A percentile compares a stretch with the other conserved stretches of the same genome.
Conservation (phyloP, 805 yeast species). For the Pichia nakasei region DNA sequence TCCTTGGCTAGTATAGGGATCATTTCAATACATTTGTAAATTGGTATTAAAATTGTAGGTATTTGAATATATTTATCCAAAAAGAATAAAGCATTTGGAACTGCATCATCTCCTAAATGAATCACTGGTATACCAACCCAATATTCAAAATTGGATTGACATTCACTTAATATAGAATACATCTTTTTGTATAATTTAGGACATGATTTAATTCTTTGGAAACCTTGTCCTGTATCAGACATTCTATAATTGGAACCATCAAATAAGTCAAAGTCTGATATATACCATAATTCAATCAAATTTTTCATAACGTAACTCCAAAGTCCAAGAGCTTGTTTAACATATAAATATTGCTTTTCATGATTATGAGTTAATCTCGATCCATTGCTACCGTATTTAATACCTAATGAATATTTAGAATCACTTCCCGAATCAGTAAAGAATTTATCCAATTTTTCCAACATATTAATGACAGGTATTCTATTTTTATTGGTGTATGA, state of each 20-base stretch:
- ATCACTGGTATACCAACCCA: conserved; percentile 82
- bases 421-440: conserved; percentile 27
- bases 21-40: conserved; percentile 47
- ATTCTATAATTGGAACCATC: conserved; percentile 47
- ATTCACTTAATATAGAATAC: conserved; percentile 59
- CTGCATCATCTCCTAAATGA: conserved; percentile 76
- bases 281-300: conserved; percentile 68
- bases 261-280: conserved; percentile 66
- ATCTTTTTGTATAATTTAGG: conserved; percentile 61
- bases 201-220: conserved; percentile 67
- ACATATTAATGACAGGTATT: conserved; percentile 56
- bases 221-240: conserved; percentile 72
- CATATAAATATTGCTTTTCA: conserved; percentile 63
- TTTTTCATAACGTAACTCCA: conserved; percentile 77
- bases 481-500: conserved; percentile 63
- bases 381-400: conserved; percentile 57
- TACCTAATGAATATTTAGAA: conserved; percentile 42
- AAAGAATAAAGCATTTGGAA: conserved; percentile 74
- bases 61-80: conserved; percentile 75
- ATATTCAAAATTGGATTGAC: conserved; percentile 49
- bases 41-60: conserved; percentile 67
- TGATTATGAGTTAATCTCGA: conserved; percentile 70
- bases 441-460: conserved; percentile 42
- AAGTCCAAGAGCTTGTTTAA: conserved; percentile 60
- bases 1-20: conserved; percentile 45